Evolutionary conservation across 1,284 basidiomycete genomes (phyloP), one percentile per base, ranked within the genome.

Genomic region (Rhodotorula glutinis): DNA sequence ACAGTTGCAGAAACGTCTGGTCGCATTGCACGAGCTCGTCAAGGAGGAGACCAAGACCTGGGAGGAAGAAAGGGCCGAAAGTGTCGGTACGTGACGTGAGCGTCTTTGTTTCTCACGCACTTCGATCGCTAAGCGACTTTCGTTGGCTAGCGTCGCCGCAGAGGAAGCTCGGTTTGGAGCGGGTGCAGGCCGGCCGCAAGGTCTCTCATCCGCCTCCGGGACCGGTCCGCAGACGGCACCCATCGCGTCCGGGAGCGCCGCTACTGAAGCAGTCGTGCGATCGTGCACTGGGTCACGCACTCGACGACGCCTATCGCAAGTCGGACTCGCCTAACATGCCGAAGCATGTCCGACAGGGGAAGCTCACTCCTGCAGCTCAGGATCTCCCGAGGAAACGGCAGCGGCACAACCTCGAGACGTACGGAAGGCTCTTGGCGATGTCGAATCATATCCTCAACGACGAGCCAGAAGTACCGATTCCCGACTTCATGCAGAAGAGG

Each of bases 1-100:
- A 2, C 4, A 70, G 69, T 51, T 73, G 13, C 58, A 66, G 63
- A 57, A 58, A 33, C 62, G 57, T 38, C 43, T 66, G n/a, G n/a
- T 4, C 25, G 65, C 67, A 7, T 52, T 72, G 41, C 57, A 57
- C 7, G 56, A 53, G 0, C 66, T 60, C 33, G 46, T 56, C 27
- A n/a, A n/a, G 8, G 38, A 53, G 1, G 60, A 71, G 52, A n/a
- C 29, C 38, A 40, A 1, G 14, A 30, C 16, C 21, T 71, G 49
- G 52, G 66, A 69, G 11, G 47, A 53, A 14, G 17, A 17, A 19
- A 29, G 41, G 17, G 58, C 41, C 44, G 16, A 23, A 19, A 21
- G 29, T 14, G 16, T 23, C 9, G 43, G 43, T 44, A 21, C 14
- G 43, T 14, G 9, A n/a, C 33, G 14, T 46, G n/a, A 53, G 7